These are phyloP conservation scores for Sporobolus alterniflorus DNA, from an alignment of 202 grass and related monocot genomes.

Conservation along the genomic window DNA sequence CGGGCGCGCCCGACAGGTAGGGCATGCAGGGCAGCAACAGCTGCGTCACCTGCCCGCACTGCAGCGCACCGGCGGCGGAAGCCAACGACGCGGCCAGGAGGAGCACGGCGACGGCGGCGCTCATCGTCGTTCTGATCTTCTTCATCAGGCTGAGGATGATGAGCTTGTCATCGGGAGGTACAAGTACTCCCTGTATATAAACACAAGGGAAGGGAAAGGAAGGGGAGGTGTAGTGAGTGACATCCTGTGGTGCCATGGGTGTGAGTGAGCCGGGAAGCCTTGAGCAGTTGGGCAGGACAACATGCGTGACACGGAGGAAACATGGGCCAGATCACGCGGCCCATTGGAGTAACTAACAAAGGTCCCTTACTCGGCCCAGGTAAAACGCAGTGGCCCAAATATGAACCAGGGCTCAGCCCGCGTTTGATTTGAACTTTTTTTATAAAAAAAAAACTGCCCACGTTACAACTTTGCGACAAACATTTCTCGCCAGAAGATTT, in stretches of 20 bases:
- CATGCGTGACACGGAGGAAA: not conserved
- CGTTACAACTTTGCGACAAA: too few species aligned
- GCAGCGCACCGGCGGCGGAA: slow-evolving; percentile 30
- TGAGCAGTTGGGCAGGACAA: not conserved
- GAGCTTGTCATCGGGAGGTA: too few species aligned
- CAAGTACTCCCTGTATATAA: too few species aligned
- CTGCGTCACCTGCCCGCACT: slow-evolving; percentile 67
- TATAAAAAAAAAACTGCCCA: not conserved
- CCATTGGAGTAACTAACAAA: too few species aligned
- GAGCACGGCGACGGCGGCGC: not conserved
- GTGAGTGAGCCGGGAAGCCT: not conserved
- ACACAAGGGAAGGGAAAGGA: too few species aligned
- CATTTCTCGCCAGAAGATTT: not conserved
- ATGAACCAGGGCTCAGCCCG: too few species aligned
- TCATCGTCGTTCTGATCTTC: not conserved
- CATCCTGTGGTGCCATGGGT: not conserved
- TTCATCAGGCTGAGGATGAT: not conserved
- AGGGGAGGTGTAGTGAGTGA: not conserved
- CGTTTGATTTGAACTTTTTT: too few species aligned
- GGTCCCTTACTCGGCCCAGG: not conserved
- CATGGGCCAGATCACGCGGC: not conserved
- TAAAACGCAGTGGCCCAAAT: too few species aligned
- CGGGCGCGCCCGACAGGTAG: slow-evolving; percentile 55
- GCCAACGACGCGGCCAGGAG: slow-evolving; percentile 5
- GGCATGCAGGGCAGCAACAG: slow-evolving; percentile 70